These are phyloP conservation scores for Fraxinus sp. DNA, from an alignment of 305 asterid species.

Conservation along the genomic window DNA sequence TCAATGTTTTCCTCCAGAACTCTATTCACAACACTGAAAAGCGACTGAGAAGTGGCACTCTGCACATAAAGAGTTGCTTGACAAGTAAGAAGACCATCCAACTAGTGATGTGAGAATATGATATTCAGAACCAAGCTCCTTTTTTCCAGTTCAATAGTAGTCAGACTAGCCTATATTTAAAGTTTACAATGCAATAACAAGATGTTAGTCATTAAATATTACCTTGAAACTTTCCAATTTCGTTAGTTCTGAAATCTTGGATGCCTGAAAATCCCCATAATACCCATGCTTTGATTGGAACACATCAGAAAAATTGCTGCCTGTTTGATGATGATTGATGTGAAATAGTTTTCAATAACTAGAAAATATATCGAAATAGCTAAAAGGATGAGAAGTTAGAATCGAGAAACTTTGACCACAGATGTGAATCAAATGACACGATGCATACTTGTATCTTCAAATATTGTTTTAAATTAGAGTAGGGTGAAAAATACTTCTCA, in stretches of 20 bases:
- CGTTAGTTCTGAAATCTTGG: conserved; percentile 69
- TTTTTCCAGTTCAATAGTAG: neutral
- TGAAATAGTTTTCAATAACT: conserved; percentile 21
- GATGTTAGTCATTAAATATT: conserved; percentile 3
- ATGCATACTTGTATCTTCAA: neutral
- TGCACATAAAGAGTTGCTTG: conserved; percentile 40
- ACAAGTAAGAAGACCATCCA: conserved; percentile 30
- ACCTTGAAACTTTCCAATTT: conserved; percentile 76
- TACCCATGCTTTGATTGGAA: conserved; percentile 48
- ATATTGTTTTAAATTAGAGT: neutral
- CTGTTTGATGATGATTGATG: conserved; percentile 39
- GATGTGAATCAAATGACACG: conserved; percentile 21
- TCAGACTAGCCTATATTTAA: neutral
- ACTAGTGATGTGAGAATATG: conserved; percentile 3
- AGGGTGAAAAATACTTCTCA: conserved; percentile 5
- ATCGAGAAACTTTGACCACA: conserved; percentile 11
- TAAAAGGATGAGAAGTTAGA: conserved; percentile 1
- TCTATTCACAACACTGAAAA: conserved; percentile 55
- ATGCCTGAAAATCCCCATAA: conserved; percentile 43
- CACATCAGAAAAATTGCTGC: conserved; percentile 40
- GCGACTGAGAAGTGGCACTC: conserved; percentile 67
- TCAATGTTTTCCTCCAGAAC: conserved; percentile 71
- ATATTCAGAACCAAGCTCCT: neutral
- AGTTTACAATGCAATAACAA: neutral
- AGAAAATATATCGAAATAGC: conserved; percentile 14